These are phyloP conservation scores for Candida parachauliodes DNA, from an alignment of 805 yeast species.

Conservation along the genomic window DNA sequence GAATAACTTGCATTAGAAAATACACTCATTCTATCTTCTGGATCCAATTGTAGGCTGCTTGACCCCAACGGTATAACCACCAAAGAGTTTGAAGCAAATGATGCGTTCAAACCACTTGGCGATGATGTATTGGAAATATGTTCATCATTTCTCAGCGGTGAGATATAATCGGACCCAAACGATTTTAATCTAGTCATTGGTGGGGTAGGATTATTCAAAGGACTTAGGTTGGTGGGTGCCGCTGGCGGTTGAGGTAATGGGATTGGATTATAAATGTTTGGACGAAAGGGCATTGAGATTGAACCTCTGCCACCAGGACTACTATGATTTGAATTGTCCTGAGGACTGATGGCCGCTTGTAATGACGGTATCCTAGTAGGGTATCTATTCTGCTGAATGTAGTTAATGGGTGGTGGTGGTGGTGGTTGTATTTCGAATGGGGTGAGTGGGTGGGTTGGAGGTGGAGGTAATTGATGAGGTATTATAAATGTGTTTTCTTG, in stretches of 20 bases:
- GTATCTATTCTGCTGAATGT: background rate
- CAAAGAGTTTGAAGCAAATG: slow-evolving; percentile 9
- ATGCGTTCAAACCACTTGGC: slow-evolving; percentile 1
- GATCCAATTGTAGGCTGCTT: slow-evolving; percentile 29
- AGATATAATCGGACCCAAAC: background rate
- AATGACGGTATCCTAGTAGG: background rate
- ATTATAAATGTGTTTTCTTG: background rate
- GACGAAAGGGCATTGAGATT: background rate
- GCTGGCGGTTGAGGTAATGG: slow-evolving; percentile 4
- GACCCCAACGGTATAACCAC: slow-evolving; percentile 36
- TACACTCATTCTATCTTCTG: slow-evolving; percentile 29
- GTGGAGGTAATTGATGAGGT: slow-evolving; percentile 7
- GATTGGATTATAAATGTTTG: background rate
- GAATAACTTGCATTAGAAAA: slow-evolving; percentile 34
- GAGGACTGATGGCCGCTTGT: background rate
- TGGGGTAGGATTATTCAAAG: background rate
- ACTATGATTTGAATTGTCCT: slow-evolving; percentile 2
- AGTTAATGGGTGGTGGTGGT: background rate
- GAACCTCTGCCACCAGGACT: background rate
- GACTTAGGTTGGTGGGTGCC: background rate
- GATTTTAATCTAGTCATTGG: slow-evolving; percentile 3
- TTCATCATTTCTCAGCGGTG: background rate
- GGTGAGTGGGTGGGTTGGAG: slow-evolving; percentile 6
- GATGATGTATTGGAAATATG: background rate
- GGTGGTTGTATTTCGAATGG: slow-evolving; percentile 2